These are phyloP conservation scores for Talaromyces stipitatus DNA, from an alignment of 495 filamentous ascomycete genomes.

Conservation along the genomic window DNA sequence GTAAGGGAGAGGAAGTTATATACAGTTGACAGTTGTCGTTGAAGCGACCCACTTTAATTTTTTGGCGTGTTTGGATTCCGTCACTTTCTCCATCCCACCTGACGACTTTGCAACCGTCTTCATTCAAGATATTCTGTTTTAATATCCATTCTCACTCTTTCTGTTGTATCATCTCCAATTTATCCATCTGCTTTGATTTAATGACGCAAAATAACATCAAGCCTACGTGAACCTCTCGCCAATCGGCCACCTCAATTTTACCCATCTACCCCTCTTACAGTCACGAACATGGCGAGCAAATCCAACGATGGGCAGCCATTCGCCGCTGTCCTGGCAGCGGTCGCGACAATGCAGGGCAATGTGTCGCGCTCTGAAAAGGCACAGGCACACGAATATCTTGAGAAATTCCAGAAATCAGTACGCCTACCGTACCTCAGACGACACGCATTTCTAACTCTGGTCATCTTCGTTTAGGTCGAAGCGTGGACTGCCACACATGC, in stretches of 20 bases:
- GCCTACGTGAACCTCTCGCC: not conserved
- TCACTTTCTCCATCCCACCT: conserved; percentile 2
- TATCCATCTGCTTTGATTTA: not conserved
- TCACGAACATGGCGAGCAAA: conserved; percentile 61
- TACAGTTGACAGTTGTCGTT: too few relatives aligned
- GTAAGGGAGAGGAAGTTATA: too few relatives aligned
- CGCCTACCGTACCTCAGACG: conserved; percentile 18
- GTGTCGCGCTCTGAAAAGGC: conserved; percentile 76
- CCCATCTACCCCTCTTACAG: conserved; percentile 6
- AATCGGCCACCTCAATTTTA: not conserved
- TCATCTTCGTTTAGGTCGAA: conserved; percentile 49
- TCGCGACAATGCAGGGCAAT: conserved; percentile 84
- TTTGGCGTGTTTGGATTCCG: conserved; percentile 7
- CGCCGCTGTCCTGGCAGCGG: conserved; percentile 75
- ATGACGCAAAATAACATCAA: not conserved
- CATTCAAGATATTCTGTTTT: not conserved
- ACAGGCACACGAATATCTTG: conserved; percentile 81
- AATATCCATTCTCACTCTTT: not conserved
- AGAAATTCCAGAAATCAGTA: conserved; percentile 97
- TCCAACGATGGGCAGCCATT: conserved; percentile 57
- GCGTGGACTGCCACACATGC: conserved; percentile 85
- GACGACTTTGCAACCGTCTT: not conserved
- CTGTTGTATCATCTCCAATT: not conserved
- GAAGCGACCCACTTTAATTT: too few relatives aligned
- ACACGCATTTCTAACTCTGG: not conserved